Evolutionary conservation across 495 filamentous ascomycete genomes (phyloP).

Genomic region (Tuber aestivum): DNA sequence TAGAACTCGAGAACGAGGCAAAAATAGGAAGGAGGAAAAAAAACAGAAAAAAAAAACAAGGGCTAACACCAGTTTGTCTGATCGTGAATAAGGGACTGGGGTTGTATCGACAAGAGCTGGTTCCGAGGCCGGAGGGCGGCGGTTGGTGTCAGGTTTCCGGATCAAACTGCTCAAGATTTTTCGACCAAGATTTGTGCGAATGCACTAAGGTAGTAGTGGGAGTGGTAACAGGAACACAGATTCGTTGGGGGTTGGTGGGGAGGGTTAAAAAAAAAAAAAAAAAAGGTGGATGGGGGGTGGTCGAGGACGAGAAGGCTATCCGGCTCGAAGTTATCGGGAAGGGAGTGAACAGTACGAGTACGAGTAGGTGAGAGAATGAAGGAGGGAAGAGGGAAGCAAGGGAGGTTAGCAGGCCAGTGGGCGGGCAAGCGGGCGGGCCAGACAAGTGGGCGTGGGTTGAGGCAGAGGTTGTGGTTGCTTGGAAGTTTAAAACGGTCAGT

Average conservation of each 20-base stretch:
- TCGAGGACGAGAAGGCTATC: background rate
- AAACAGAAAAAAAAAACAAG: slow-evolving; percentile 14
- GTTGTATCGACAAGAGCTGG: slow-evolving; percentile 1
- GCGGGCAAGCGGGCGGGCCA: background rate
- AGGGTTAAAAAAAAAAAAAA: background rate
- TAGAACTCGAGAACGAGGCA: slow-evolving; percentile 10
- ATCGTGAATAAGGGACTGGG: background rate
- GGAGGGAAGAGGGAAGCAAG: background rate
- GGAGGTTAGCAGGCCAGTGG: background rate
- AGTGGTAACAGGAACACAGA: background rate
- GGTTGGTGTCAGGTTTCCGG: background rate
- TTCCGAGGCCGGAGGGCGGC: background rate
- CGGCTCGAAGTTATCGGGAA: background rate
- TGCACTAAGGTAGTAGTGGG: background rate
- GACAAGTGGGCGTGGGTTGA: background rate
- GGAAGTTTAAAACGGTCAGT: background rate
- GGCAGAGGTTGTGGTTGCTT: background rate
- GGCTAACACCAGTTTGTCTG: background rate
- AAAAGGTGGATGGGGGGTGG: background rate
- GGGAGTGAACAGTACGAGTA: background rate
- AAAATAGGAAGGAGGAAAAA: slow-evolving; percentile 12
- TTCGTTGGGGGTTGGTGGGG: background rate
- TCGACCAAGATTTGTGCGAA: background rate
- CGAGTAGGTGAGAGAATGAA: background rate
- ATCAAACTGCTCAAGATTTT: background rate